A percentile compares a stretch with the other conserved stretches of the same genome.
Evolutionary conservation across 129 eudicot species (phyloP).

Genomic region (Apium graveolens): DNA sequence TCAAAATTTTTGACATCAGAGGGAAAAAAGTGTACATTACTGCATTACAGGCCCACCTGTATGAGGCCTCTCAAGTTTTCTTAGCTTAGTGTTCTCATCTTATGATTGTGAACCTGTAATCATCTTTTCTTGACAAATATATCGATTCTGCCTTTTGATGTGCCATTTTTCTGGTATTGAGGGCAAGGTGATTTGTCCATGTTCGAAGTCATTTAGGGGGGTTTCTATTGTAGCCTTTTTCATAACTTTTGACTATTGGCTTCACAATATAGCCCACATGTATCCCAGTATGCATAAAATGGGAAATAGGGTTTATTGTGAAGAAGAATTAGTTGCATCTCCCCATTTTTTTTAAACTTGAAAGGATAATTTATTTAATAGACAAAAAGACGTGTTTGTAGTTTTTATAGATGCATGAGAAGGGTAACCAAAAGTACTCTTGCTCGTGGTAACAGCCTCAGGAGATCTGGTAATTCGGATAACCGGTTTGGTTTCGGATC

Average conservation of each 20-base stretch:
- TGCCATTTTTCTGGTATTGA: background rate
- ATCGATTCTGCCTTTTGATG: background rate
- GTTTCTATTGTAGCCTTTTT: background rate
- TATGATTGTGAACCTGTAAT: background rate
- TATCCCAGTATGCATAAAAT: background rate
- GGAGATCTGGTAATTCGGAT: too few relatives aligned
- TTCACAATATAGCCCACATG: background rate
- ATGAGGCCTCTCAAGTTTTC: background rate
- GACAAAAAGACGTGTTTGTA: background rate
- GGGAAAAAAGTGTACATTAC: background rate
- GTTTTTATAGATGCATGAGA: background rate
- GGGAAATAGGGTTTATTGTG: background rate
- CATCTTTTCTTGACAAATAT: background rate
- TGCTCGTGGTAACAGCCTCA: background rate
- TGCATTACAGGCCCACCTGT: background rate
- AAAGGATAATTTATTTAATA: background rate
- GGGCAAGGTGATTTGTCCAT: background rate
- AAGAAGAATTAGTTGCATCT: too few relatives aligned
- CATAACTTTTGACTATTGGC: background rate
- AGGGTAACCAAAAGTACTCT: background rate
- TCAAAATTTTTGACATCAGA: background rate
- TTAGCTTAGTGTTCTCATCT: background rate
- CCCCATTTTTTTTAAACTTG: background rate
- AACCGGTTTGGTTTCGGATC: too few relatives aligned
- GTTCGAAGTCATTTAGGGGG: background rate